Evolutionary conservation across 768 basidiomycete genomes (phyloP).

Genomic region (Boletus subparvulus): DNA sequence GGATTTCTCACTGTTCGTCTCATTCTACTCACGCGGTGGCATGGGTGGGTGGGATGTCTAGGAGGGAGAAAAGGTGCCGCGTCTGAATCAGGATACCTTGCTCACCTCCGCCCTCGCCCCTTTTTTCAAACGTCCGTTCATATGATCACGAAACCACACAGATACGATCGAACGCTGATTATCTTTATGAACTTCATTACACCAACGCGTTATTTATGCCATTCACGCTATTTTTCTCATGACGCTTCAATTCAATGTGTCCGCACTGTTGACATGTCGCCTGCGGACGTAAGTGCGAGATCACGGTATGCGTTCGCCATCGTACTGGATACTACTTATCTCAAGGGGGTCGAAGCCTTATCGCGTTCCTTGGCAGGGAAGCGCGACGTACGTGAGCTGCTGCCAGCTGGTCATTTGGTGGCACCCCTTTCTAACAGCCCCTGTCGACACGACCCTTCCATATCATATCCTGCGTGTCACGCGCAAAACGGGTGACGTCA

Average conservation of each 20-base stretch:
- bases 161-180: slow-evolving; percentile 17
- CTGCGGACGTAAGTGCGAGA: slow-evolving; percentile 5
- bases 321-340: neutral
- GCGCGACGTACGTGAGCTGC: neutral
- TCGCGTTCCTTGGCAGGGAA: slow-evolving; percentile 3
- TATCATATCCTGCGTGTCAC: too few relatives aligned
- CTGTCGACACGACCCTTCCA: neutral
- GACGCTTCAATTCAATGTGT: neutral
- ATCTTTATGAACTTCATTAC: slow-evolving; percentile 25
- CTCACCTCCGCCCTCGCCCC: neutral
- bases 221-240: slow-evolving; percentile 12
- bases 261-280: neutral
- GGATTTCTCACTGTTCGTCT: neutral
- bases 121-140: neutral
- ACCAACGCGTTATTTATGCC: slow-evolving; percentile 26
- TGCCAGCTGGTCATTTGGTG: too few relatives aligned
- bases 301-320: neutral
- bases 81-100: neutral
- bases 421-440: neutral
- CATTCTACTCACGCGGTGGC: too few relatives aligned
- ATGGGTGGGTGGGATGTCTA: neutral
- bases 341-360: slow-evolving; percentile 1
- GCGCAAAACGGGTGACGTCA: too few relatives aligned
- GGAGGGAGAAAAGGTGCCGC: neutral
- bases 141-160: slow-evolving; percentile 8